A percentile compares a stretch with the other conserved stretches of the same genome.
phyloP scores from a whole-genome alignment of 768 basidiomycete genomes.

The Ramaria rubella region DNA sequence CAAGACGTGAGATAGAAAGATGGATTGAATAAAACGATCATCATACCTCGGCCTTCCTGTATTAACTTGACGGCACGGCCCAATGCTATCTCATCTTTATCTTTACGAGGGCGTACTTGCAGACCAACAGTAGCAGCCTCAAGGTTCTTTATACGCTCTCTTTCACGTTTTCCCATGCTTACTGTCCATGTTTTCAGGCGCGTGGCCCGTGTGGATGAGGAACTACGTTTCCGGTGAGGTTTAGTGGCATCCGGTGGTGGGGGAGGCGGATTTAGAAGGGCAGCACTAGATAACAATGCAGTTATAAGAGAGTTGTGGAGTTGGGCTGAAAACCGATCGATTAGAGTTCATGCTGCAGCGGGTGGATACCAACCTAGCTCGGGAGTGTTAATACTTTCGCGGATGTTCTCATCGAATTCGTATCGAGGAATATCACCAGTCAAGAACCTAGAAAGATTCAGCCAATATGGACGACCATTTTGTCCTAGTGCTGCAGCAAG shows the following conservation, averaged over 20 bases:
- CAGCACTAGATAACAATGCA: constrained; percentile 74
- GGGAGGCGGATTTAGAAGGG: constrained; percentile 59
- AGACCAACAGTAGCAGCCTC: constrained; percentile 34
- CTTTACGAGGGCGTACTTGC: constrained; percentile 40
- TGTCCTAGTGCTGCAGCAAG: constrained; percentile 54
- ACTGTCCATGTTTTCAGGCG: constrained; percentile 72
- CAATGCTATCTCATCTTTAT: constrained; percentile 59
- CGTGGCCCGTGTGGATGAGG: constrained; percentile 49
- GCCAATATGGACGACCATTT: constrained; percentile 56
- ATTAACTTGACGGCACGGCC: constrained; percentile 65
- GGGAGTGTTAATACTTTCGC: constrained; percentile 53
- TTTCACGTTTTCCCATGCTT: constrained; percentile 63
- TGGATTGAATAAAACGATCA: neutral
- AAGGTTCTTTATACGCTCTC: constrained; percentile 58
- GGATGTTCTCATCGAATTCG: constrained; percentile 71
- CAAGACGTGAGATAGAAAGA: neutral
- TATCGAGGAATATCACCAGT: constrained; percentile 59
- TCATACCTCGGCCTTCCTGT: constrained; percentile 57
- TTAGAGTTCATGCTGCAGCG: constrained; percentile 9
- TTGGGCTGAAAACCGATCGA: constrained; percentile 44
- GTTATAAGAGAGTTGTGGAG: constrained; percentile 81
- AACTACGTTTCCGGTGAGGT: constrained; percentile 59
- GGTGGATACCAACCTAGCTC: constrained; percentile 35
- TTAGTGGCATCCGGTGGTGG: constrained; percentile 59
- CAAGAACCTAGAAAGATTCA: constrained; percentile 58